Evolutionary conservation across 108 stramenopile genomes (phyloP).

Genomic region (Hondaea fermentalgiana): DNA sequence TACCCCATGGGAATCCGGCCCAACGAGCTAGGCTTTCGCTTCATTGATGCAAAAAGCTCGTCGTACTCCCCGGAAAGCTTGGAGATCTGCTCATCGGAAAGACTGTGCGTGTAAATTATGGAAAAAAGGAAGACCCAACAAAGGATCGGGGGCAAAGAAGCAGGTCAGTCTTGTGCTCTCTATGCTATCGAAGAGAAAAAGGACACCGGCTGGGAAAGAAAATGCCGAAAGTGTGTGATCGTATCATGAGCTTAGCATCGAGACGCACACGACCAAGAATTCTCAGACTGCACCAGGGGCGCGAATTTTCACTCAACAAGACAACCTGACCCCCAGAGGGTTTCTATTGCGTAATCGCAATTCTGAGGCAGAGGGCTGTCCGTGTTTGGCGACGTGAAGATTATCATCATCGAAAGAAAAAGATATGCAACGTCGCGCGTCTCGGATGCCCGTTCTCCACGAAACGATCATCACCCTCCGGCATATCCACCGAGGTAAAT

Average conservation of each 20-base stretch:
- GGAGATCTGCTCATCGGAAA: constrained; percentile 40
- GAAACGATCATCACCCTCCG: not conserved
- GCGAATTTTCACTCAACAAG: not conserved
- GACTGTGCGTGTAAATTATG: not conserved
- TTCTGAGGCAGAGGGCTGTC: not conserved
- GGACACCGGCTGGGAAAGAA: not conserved
- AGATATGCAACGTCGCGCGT: not conserved
- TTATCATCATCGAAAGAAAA: not conserved
- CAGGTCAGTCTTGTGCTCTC: too few species aligned
- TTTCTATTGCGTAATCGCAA: not conserved
- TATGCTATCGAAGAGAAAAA: not conserved
- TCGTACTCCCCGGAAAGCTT: constrained; percentile 58
- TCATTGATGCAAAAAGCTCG: not conserved
- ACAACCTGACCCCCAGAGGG: constrained; percentile 8
- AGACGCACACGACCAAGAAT: not conserved
- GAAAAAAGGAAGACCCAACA: too few species aligned
- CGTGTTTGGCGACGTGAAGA: not conserved
- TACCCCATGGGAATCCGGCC: constrained; percentile 34
- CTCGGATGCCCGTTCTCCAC: not conserved
- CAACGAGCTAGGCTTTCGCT: not conserved
- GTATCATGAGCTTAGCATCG: too few species aligned
- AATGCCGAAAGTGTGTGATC: not conserved
- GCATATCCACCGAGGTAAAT: not conserved
- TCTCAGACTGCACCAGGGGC: constrained; percentile 10
- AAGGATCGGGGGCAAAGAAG: too few species aligned